Base-by-base conservation (phyloP, 352 stramenopile species). In the Phytophthora sojae region DNA sequence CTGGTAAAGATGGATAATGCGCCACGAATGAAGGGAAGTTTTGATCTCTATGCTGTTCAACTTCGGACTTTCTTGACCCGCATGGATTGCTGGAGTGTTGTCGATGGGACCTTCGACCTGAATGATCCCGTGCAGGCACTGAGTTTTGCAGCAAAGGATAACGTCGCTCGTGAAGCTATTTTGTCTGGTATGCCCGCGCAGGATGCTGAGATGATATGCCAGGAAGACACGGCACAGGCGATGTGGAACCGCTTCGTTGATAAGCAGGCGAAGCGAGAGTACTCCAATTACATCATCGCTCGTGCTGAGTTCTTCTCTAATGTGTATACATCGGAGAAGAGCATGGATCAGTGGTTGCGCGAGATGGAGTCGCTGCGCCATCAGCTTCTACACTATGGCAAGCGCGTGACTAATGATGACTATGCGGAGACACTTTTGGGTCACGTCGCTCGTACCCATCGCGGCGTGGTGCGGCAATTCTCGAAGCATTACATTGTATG, bases 221-320 rank as follows among this genome's bases (percentile, higher is more conserved):
- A 69, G 6, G 63, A 64, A 19, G 55, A 50, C 0, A 60, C 32
- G 0, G 30, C 63, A 23, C 11, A 56, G 1, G 35, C 55, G 11
- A 64, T 55, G 47, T 60, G 54, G 63, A 54, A 64, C 6, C 35
- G 35, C 2, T 44, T 21, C 23, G 30, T 42, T 64, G 45, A 54
- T 54, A 60, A 57, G 17, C 63, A 71, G 23, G 65, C 64, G 2
- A 65, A 71, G 35, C 35, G 25, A 2, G 64, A 65, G 32, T 71
- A 71, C 30, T 64, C 35, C 2, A 65, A 71, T 44, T 65, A 61
- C 50, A 62, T 69, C n/a, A 52, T 62, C 7, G 25, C n/a, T 15
- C 37, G 49, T 32, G 17, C 35, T 23, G 47, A 70, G 23, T 70
- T 64, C 17, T 70, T 64, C 35, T 64, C 47, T 4, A 59, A 64